Conservation (phyloP, 108 stramenopile genomes). For the Cyclotella kingstonii region DNA sequence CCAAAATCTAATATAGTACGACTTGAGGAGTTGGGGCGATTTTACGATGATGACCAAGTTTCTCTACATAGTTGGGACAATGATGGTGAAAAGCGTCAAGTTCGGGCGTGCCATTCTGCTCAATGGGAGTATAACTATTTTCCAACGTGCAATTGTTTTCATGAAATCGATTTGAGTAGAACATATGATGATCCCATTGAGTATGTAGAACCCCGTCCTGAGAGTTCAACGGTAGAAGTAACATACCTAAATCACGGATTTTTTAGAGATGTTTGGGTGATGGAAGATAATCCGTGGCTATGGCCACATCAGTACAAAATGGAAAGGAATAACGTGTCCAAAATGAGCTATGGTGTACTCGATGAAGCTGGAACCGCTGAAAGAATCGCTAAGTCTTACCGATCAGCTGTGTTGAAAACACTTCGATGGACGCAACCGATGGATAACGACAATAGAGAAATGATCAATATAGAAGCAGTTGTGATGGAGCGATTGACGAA, state of each 20-base stretch:
- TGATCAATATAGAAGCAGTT: slow-evolving; percentile 56
- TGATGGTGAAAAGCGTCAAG: slow-evolving; percentile 1
- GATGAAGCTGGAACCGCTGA: slow-evolving; percentile 19
- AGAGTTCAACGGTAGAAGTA: slow-evolving; percentile 29
- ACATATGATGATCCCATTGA: slow-evolving; percentile 37
- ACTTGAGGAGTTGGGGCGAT: background rate
- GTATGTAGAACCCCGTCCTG: slow-evolving; percentile 16
- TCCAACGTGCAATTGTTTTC: slow-evolving; percentile 66
- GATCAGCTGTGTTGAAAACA: slow-evolving; percentile 47
- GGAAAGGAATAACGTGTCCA: slow-evolving; percentile 1
- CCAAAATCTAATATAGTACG: slow-evolving; percentile 11
- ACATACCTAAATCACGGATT: slow-evolving; percentile 57
- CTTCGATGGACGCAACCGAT: slow-evolving; percentile 41
- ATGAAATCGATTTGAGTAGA: slow-evolving; percentile 50
- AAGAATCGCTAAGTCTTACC: slow-evolving; percentile 23
- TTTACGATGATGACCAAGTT: background rate
- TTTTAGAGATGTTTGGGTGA: slow-evolving; percentile 65
- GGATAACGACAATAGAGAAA: slow-evolving; percentile 10
- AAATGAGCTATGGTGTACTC: slow-evolving; percentile 8
- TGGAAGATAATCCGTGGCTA: slow-evolving; percentile 37
- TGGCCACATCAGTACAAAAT: slow-evolving; percentile 28
- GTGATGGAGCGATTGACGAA: slow-evolving; percentile 66
- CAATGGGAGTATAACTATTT: slow-evolving; percentile 37
- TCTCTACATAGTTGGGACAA: background rate
- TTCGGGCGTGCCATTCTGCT: slow-evolving; percentile 22